These are phyloP conservation scores for Cronartium quercuum DNA, from an alignment of 1,284 basidiomycete species.

Conservation along the genomic window DNA sequence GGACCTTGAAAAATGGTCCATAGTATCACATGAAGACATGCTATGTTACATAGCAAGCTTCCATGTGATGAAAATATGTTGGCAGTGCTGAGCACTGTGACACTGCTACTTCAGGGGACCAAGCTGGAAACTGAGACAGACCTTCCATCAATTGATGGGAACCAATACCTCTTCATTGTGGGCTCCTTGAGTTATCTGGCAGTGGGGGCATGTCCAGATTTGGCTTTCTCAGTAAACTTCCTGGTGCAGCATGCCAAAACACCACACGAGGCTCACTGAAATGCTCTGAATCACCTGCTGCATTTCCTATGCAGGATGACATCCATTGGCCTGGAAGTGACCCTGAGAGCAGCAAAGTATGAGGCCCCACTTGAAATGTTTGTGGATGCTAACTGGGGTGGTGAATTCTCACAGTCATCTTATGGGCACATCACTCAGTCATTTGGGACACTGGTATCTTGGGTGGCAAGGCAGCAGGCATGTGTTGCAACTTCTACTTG, in stretches of 20 bases:
- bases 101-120: no score
- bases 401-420: background rate
- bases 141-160: background rate
- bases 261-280: background rate
- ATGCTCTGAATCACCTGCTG: background rate
- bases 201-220: background rate
- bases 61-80: no score
- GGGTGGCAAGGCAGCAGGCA: no score
- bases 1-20: no score
- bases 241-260: background rate
- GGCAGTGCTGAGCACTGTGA: no score
- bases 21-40: no score
- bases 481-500: no score
- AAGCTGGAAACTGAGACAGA: background rate
- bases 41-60: no score
- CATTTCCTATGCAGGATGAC: background rate
- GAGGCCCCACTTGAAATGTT: background rate
- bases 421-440: background rate
- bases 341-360: background rate
- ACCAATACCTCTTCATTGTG: background rate
- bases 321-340: background rate
- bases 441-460: background rate
- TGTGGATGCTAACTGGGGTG: constrained; percentile 1
- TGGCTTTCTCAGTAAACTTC: background rate
- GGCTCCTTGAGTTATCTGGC: background rate